phyloP scores from a whole-genome alignment of 345 rosid species.

The Salix caprea region DNA sequence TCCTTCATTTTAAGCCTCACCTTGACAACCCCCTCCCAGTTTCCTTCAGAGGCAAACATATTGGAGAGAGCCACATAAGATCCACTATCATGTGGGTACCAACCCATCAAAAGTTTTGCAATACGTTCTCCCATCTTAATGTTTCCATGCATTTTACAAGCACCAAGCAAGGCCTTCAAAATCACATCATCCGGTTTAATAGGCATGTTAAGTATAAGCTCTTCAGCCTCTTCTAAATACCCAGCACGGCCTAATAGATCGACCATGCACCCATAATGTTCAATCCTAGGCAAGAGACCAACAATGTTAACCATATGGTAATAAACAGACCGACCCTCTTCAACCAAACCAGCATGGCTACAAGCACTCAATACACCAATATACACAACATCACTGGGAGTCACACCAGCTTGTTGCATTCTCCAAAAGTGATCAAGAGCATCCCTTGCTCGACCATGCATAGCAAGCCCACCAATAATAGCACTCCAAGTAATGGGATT shows the following conservation, averaged over 20 bases:
- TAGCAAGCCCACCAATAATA: constrained; percentile 58
- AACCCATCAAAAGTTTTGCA: constrained; percentile 46
- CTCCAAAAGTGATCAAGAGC: constrained; percentile 45
- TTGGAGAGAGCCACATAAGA: constrained; percentile 66
- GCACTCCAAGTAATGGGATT: constrained; percentile 63
- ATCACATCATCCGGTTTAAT: constrained; percentile 54
- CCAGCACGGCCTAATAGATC: constrained; percentile 66
- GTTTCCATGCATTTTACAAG: constrained; percentile 58
- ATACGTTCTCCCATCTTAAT: constrained; percentile 50
- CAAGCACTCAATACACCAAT: constrained; percentile 60
- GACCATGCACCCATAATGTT: constrained; percentile 75
- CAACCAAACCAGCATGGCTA: constrained; percentile 59
- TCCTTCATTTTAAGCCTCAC: constrained; percentile 65
- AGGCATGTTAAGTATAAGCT: constrained; percentile 55
- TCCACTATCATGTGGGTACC: constrained; percentile 63
- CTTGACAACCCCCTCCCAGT: constrained; percentile 60
- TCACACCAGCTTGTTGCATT: constrained; percentile 43
- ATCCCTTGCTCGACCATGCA: constrained; percentile 54
- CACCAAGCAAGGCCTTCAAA: constrained; percentile 65
- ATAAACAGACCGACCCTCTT: constrained; percentile 49
- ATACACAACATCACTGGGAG: constrained; percentile 51
- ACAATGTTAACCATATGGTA: constrained; percentile 45
- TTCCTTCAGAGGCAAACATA: constrained; percentile 51
- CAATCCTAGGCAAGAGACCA: constrained; percentile 60
- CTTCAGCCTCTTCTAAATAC: constrained; percentile 55